A percentile compares a stretch with the other conserved stretches of the same genome.
phyloP scores from a whole-genome alignment of 2,329 filamentous ascomycete species.

The Decorospora gaudefroyi region DNA sequence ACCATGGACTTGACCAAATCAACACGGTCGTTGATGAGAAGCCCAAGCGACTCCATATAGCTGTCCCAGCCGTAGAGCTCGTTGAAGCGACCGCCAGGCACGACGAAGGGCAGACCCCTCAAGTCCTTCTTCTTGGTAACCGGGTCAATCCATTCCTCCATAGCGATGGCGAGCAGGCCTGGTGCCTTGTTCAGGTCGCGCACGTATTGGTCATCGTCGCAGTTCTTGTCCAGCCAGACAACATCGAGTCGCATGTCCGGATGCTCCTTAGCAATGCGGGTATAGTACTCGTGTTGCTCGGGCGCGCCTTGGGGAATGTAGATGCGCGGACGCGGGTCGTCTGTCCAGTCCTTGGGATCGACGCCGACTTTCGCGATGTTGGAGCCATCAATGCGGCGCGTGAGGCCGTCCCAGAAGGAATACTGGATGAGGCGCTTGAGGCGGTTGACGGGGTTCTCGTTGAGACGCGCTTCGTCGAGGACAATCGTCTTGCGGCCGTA shows the following conservation, averaged over 20 bases:
- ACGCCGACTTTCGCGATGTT: constrained; percentile 83
- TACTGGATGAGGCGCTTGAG: constrained; percentile 84
- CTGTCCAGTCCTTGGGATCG: constrained; percentile 96
- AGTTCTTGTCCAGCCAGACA: constrained; percentile 69
- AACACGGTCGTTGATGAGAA: constrained; percentile 81
- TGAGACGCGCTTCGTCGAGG: constrained; percentile 85
- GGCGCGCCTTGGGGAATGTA: constrained; percentile 85
- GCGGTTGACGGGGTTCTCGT: constrained; percentile 91
- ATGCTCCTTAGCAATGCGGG: constrained; percentile 72
- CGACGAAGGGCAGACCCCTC: constrained; percentile 88
- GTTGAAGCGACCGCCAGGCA: constrained; percentile 96
- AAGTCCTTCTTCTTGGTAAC: constrained; percentile 71
- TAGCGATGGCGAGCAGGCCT: constrained; percentile 85
- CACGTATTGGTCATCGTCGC: constrained; percentile 80
- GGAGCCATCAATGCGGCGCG: constrained; percentile 84
- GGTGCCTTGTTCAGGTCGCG: constrained; percentile 84
- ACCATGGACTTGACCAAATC: constrained; percentile 95
- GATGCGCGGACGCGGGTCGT: constrained; percentile 84
- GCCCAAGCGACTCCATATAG: constrained; percentile 94
- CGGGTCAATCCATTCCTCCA: constrained; percentile 73
- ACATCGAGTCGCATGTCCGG: constrained; percentile 90
- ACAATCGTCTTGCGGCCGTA: constrained; percentile 88
- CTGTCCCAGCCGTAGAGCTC: constrained; percentile 99
- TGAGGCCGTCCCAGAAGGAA: constrained; percentile 91
- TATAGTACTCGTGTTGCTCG: constrained; percentile 89